Percentiles rank a stretch among this genome's conserved stretches.
phyloP scores from a whole-genome alignment of 441 rosid species.

The Eutrema salsugineum region DNA sequence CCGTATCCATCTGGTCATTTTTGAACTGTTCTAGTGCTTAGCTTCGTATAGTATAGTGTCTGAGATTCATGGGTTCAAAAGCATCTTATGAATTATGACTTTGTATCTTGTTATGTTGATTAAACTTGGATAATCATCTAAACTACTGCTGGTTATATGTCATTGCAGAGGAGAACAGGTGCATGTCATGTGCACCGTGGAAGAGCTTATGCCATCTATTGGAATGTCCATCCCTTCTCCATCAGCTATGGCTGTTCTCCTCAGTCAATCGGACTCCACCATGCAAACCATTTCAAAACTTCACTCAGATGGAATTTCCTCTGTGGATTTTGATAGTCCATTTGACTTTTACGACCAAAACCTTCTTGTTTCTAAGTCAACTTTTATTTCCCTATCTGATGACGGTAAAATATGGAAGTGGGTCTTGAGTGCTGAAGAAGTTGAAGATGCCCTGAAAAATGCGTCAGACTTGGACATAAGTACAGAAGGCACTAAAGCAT shows the following conservation, averaged over 20 bases:
- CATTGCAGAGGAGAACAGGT: conserved; percentile 82
- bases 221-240: conserved; percentile 84
- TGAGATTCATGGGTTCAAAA: neutral
- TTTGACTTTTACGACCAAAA: conserved; percentile 83
- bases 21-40: neutral
- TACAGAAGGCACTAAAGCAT: conserved; percentile 34
- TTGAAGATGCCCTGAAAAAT: conserved; percentile 46
- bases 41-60: neutral
- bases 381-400: conserved; percentile 81
- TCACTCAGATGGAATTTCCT: conserved; percentile 48
- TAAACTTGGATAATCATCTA: conserved; percentile 21
- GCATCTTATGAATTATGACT: conserved; percentile 11
- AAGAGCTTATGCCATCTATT: conserved; percentile 89
- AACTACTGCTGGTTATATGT: conserved; percentile 33
- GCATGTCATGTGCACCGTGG: conserved; percentile 78
- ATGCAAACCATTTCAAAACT: conserved; percentile 74
- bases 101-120: conserved; percentile 24
- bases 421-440: conserved; percentile 86
- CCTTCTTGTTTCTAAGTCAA: conserved; percentile 63
- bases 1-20: neutral
- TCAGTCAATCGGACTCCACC: conserved; percentile 73
- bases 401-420: conserved; percentile 97
- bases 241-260: conserved; percentile 56
- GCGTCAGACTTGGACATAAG: conserved; percentile 27
- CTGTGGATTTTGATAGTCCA: conserved; percentile 71